Evolutionary conservation across 1,139 yeast species (phyloP).

Genomic region (Scheffersomyces quercinus): DNA sequence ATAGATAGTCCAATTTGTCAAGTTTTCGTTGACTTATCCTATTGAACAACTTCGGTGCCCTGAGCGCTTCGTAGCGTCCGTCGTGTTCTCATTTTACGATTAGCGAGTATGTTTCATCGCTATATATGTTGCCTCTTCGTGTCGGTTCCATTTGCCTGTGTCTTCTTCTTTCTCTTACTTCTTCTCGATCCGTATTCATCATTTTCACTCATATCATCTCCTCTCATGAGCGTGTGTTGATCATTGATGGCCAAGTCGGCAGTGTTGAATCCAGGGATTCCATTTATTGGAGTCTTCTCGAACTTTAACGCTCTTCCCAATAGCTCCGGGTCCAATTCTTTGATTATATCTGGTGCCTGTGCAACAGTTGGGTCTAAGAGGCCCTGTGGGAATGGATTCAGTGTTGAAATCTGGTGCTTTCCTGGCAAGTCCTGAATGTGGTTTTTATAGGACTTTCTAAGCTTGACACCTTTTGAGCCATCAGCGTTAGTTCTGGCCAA

Average conservation of each 20-base stretch:
- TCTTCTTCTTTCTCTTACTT: constrained; percentile 36
- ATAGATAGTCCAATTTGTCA: too few relatives aligned
- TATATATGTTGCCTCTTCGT: constrained; percentile 41
- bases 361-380: constrained; percentile 49
- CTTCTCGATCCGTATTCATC: constrained; percentile 36
- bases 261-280: constrained; percentile 78
- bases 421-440: constrained; percentile 89
- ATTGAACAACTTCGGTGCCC: too few relatives aligned
- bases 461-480: constrained; percentile 87
- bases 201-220: constrained; percentile 42
- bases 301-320: constrained; percentile 57
- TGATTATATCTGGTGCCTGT: constrained; percentile 44
- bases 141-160: constrained; percentile 30
- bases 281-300: constrained; percentile 67
- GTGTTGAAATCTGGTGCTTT: constrained; percentile 62
- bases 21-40: too few relatives aligned
- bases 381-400: constrained; percentile 54
- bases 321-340: constrained; percentile 50
- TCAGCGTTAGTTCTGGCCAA: constrained; percentile 87
- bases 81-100: too few relatives aligned
- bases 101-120: too few relatives aligned
- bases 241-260: constrained; percentile 67
- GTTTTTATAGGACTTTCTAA: constrained; percentile 90
- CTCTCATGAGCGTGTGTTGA: constrained; percentile 43
- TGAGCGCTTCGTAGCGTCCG: too few relatives aligned